A percentile compares a stretch with the other conserved stretches of the same genome.
phyloP scores from a whole-genome alignment of 345 rosid species.

The Hevea brasiliensis region DNA sequence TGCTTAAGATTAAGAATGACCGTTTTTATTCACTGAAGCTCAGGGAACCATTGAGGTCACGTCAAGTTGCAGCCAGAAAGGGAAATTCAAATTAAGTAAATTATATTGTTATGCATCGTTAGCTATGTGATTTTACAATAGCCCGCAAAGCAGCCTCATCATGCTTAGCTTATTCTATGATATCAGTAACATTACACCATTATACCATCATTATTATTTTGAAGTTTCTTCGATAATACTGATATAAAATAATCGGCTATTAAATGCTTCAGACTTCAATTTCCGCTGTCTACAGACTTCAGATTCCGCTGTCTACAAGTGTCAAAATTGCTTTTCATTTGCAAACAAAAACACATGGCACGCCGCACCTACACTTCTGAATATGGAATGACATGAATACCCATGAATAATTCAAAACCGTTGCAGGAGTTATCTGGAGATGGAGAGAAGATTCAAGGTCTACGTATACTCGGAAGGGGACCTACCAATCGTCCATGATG shows the following conservation, averaged over 20 bases:
- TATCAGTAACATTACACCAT: neutral
- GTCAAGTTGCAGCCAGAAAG: neutral
- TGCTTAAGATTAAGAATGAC: neutral
- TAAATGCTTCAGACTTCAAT: neutral
- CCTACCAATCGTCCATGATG: slow-evolving; percentile 66
- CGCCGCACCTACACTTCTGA: neutral
- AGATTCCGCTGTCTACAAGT: too few relatives aligned
- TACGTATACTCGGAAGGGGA: slow-evolving; percentile 86
- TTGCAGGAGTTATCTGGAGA: slow-evolving; percentile 72
- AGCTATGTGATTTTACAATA: neutral
- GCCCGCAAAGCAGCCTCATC: neutral
- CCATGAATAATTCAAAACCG: neutral
- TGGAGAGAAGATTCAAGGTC: slow-evolving; percentile 88
- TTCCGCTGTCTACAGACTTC: neutral
- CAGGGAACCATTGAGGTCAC: neutral
- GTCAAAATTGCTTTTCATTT: neutral
- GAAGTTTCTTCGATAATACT: neutral
- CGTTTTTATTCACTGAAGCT: neutral
- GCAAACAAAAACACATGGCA: neutral
- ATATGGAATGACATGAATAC: neutral
- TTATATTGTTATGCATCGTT: too few relatives aligned
- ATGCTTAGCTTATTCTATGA: neutral
- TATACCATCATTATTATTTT: neutral
- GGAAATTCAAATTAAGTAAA: too few relatives aligned
- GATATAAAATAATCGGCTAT: neutral